A percentile compares a stretch with the other conserved stretches of the same genome.
Conservation (phyloP, 257 asterid genomes). For the Solanum sparsipilum region DNA sequence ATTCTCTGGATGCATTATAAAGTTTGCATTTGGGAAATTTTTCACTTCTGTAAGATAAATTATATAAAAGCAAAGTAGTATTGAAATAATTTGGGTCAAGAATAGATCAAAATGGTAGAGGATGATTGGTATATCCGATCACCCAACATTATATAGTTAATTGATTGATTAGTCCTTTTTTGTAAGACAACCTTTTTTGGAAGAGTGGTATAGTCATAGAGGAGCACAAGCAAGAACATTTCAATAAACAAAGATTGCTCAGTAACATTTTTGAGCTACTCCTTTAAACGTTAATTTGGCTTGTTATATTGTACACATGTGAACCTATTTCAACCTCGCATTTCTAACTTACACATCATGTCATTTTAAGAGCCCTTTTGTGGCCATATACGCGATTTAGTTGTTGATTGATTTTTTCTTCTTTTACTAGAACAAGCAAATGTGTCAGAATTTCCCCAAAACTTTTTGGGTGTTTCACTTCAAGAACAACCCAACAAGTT, state of each 20-base stretch:
- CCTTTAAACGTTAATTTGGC: not conserved
- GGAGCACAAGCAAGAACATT: not conserved
- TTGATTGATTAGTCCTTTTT: not conserved
- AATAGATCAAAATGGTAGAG: not conserved
- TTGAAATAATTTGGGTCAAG: not conserved
- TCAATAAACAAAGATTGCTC: not conserved
- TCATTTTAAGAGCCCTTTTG: not conserved
- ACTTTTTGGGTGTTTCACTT: constrained; percentile 71
- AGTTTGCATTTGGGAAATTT: too few relatives aligned
- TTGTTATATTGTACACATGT: not conserved
- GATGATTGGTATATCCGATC: not conserved
- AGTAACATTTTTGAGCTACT: not conserved
- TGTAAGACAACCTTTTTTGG: not conserved
- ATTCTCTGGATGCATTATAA: too few relatives aligned
- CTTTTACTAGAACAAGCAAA: constrained; percentile 37
- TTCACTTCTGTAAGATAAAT: too few relatives aligned
- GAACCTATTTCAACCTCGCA: not conserved
- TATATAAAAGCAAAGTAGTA: too few relatives aligned
- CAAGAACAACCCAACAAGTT: constrained; percentile 71
- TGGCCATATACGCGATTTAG: not conserved
- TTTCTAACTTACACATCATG: not conserved
- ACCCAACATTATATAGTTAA: not conserved
- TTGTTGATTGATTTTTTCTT: constrained; percentile 35
- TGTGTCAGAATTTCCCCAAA: constrained; percentile 60
- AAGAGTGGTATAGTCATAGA: not conserved